A percentile compares a stretch with the other conserved stretches of the same genome.
Evolutionary conservation across 1,284 basidiomycete species (phyloP).

Genomic region (Cystobasidium slooffiae): DNA sequence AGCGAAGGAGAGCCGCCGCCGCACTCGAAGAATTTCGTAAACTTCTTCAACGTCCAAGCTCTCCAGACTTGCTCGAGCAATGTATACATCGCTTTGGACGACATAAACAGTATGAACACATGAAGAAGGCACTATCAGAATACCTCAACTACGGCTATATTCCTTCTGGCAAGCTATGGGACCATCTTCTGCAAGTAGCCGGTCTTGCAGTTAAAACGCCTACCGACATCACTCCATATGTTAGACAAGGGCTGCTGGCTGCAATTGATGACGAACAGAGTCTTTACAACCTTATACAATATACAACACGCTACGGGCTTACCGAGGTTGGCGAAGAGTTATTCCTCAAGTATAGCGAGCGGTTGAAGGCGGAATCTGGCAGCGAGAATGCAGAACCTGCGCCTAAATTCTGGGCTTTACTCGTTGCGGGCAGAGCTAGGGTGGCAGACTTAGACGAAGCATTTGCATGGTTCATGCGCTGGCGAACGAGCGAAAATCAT

Average conservation of each 20-base stretch:
- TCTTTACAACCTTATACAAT: slow-evolving; percentile 21
- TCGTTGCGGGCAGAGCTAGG: slow-evolving; percentile 9
- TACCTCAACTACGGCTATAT: slow-evolving; percentile 23
- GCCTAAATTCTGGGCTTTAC: slow-evolving; percentile 6
- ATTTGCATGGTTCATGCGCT: slow-evolving; percentile 19
- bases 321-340: slow-evolving; percentile 22
- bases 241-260: slow-evolving; percentile 7
- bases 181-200: slow-evolving; percentile 1
- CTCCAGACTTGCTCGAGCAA: slow-evolving; percentile 8
- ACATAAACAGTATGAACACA: not conserved
- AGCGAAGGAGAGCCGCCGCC: not conserved
- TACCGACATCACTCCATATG: slow-evolving; percentile 10
- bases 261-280: slow-evolving; percentile 23
- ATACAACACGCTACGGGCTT: slow-evolving; percentile 5
- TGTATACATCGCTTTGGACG: slow-evolving; percentile 21
- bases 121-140: slow-evolving; percentile 16
- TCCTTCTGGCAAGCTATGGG: slow-evolving; percentile 15
- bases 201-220: not conserved
- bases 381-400: slow-evolving; percentile 5
- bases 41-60: not conserved
- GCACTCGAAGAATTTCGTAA: slow-evolving; percentile 16
- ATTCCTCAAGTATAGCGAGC: slow-evolving; percentile 15
- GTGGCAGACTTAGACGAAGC: slow-evolving; percentile 14
- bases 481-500: slow-evolving; percentile 27
- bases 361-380: slow-evolving; percentile 7